Base-by-base conservation (phyloP, 768 basidiomycete species). In the Mycena capillaripes region DNA sequence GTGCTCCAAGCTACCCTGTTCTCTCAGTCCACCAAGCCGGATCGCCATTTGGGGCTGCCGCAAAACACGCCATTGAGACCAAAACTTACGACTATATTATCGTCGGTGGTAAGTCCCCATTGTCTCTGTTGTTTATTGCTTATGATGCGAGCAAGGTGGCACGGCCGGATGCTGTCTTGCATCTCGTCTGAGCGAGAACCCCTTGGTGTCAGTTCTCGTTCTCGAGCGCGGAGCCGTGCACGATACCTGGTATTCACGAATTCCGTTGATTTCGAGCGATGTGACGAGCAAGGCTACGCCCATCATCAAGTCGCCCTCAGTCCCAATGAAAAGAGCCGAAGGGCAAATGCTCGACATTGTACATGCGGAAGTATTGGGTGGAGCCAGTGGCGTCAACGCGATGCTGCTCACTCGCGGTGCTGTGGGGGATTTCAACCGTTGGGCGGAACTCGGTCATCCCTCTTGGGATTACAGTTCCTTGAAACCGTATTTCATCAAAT, bases 61-160 rank as follows among this genome's bases (percentile, higher is more conserved):
- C 42, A 30, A 29, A 40, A 14, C 55, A 53, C 21, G 9, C 32
- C 12, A 58, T 58, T 32, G 56, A 57, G 19, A 23, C 38, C 21
- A 68, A 66, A 53, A 73, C 40, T 12, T 75, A 75, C 44, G 74
- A 75, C 34, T 75, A 75, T 21, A 70, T 73, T n/a, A 44, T 75
- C n/a, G 68, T 75, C 19, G 74, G 74, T 12, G 74, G 74, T 72
- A 2, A 38, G 69, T 6, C 17, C 42, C 34, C 30, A 4, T 8
- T 44, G 11, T 27, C 34, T 40, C 36, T 36, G 6, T 36, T 36
- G 36, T 36, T 4, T 53, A 30, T 23, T 40, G 12, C 21, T 60
- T 2, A 34, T 7, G 25, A n/a, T 16, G 55, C 10, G 23, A 32
- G 55, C 10, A 32, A 32, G 63, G 70, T 32, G 70, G 63, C 5